Base-by-base conservation (phyloP, 2,329 filamentous ascomycete genomes). In the Diplodia mutila region DNA sequence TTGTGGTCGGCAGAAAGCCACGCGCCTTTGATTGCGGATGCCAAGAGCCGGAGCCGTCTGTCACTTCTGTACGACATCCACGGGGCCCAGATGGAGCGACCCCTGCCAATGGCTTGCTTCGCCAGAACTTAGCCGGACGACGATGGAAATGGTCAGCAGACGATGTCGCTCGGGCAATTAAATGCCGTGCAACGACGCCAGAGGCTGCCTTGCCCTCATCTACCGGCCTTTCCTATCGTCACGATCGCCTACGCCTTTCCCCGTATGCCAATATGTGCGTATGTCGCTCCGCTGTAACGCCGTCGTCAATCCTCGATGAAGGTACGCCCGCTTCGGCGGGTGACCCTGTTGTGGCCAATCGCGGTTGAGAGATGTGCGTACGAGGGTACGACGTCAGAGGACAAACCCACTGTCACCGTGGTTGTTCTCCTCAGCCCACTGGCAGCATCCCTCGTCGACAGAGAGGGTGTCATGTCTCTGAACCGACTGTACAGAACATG, bases 51-150 rank as follows among this genome's bases (percentile, higher is more conserved):
- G 51, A 57, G 39, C 64, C 52, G 64, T 49, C 52, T 53, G 52
- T 66, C 64, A 66, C 52, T 66, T 52, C 34, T 57, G 64, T 66
- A 53, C 37, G n/a, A 66, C 64, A 48, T 66, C 52, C 53, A 55
- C 64, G 25, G 25, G 29, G 39, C 55, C 27, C n/a, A 32, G 64
- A 55, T 23, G 48, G 29, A 63, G 46, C 27, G 32, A 6, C 11
- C 27, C 46, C 46, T 29, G 29, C 59, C 59, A 63, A 63, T 63
- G 59, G 46, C 29, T 51, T 25, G 59, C 59, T 63, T 29, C 37
- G 21, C 46, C 37, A 54, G 37, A 48, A 34, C 59, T 29, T 66
- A 27, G 64, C 23, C 37, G 49, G 25, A 46, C 29, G 52, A 67
- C 53, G 54, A 52, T 21, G 18, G 34, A 25, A 23, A 49, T 61